These are phyloP conservation scores for Pseudogymnoascus sp. DNA, from an alignment of 2,329 filamentous ascomycete species.

Conservation along the genomic window DNA sequence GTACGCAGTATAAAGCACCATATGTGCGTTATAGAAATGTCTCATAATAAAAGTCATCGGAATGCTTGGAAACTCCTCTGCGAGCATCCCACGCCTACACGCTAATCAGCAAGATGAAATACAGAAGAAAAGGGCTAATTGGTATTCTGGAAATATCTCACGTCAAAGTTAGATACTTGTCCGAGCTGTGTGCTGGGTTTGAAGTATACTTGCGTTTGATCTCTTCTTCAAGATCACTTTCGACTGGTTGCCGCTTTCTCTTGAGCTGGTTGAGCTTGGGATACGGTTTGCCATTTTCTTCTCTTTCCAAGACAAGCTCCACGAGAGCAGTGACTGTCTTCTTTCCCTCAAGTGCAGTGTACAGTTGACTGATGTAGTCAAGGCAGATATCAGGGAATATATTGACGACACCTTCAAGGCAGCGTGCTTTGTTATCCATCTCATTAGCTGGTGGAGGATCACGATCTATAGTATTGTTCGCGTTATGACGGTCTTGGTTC, in stretches of 20 bases:
- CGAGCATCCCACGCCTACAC: constrained; percentile 20
- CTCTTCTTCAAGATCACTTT: constrained; percentile 30
- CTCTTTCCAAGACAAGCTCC: constrained; percentile 33
- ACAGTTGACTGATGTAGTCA: constrained; percentile 33
- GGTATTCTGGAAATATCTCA: neutral
- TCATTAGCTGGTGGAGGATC: constrained; percentile 7
- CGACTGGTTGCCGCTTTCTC: constrained; percentile 30
- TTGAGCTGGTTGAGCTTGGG: constrained; percentile 35
- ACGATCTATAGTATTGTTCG: constrained; percentile 9
- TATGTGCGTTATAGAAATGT: neutral
- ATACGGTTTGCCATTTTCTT: constrained; percentile 33
- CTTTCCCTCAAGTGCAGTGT: constrained; percentile 16
- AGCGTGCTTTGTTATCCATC: constrained; percentile 18
- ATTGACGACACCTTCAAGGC: constrained; percentile 31
- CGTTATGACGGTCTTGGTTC: neutral
- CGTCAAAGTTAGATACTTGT: neutral
- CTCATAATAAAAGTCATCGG: constrained; percentile 21
- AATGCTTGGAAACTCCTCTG: constrained; percentile 30
- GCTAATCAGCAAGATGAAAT: neutral
- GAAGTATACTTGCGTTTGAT: constrained; percentile 23
- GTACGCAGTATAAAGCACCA: constrained; percentile 25
- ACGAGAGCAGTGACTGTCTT: constrained; percentile 18
- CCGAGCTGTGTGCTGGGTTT: neutral
- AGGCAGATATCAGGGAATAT: constrained; percentile 41
- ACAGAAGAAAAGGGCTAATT: neutral